Evolutionary conservation across 306 rosid species (phyloP).

Genomic region (Sicyos baderoa): DNA sequence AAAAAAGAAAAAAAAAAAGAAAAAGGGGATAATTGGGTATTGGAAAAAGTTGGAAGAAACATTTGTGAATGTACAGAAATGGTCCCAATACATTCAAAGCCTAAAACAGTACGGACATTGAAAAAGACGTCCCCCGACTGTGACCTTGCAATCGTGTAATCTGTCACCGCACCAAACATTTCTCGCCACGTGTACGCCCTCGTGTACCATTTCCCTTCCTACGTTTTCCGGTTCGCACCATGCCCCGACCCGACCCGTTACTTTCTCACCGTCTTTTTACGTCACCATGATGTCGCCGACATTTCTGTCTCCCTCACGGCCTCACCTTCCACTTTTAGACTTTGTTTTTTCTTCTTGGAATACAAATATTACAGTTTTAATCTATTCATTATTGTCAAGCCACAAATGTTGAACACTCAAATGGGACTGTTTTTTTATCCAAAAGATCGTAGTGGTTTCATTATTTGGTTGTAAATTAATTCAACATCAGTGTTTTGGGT

Average conservation of each 20-base stretch:
- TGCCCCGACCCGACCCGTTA: neutral
- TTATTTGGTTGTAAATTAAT: too few species aligned
- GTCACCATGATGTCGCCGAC: conserved; percentile 14
- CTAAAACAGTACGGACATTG: conserved; percentile 17
- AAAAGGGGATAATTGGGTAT: too few species aligned
- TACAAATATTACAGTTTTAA: too few species aligned
- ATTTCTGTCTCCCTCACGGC: neutral
- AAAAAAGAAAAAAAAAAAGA: too few species aligned
- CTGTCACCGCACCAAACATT: conserved; percentile 16
- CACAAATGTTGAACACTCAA: too few species aligned
- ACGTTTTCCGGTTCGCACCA: neutral
- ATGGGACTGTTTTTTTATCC: too few species aligned
- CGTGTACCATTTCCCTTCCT: neutral
- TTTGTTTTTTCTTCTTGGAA: neutral
- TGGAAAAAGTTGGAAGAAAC: neutral
- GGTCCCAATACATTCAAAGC: conserved; percentile 14
- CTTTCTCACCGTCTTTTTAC: conserved; percentile 11
- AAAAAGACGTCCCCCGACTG: conserved; percentile 6
- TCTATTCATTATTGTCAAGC: too few species aligned
- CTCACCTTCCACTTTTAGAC: neutral
- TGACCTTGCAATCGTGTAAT: conserved; percentile 13
- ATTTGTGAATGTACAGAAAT: neutral
- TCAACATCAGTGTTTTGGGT: too few species aligned
- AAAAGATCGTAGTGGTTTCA: too few species aligned
- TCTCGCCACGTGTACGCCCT: neutral